These are phyloP conservation scores for Daldinia childiae DNA, from an alignment of 495 filamentous ascomycete genomes.

Conservation along the genomic window DNA sequence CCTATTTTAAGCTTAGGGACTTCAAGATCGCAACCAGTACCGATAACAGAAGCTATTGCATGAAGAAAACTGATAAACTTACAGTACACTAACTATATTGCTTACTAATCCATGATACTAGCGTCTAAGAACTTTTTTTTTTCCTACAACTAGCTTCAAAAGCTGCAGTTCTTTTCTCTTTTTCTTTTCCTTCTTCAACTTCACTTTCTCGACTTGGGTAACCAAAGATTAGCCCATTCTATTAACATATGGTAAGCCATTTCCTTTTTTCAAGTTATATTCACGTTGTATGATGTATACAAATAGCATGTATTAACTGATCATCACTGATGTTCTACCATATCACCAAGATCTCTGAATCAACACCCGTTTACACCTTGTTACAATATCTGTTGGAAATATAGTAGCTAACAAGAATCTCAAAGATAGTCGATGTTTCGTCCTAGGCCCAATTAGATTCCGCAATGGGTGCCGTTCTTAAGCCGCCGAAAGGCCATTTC, in stretches of 20 bases:
- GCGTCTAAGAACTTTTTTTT: slow-evolving; percentile 15
- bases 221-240: not conserved
- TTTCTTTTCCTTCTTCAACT: not conserved
- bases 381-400: slow-evolving; percentile 11
- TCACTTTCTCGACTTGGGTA: not conserved
- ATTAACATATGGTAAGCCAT: slow-evolving; percentile 28
- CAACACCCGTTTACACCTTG: slow-evolving; percentile 43
- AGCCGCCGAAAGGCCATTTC: slow-evolving; percentile 68
- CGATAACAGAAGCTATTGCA: not conserved
- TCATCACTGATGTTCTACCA: slow-evolving; percentile 55
- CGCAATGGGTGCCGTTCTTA: slow-evolving; percentile 48
- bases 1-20: not conserved
- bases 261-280: slow-evolving; percentile 4
- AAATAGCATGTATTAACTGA: slow-evolving; percentile 79
- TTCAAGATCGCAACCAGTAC: not conserved
- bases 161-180: slow-evolving; percentile 4
- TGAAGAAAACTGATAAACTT: slow-evolving; percentile 7
- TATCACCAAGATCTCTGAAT: slow-evolving; percentile 72
- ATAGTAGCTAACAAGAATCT: slow-evolving; percentile 37
- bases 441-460: not conserved
- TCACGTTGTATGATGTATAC: slow-evolving; percentile 54
- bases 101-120: slow-evolving; percentile 32
- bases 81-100: not conserved
- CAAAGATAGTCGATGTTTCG: not conserved
- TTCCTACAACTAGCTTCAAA: not conserved